phyloP scores from a whole-genome alignment of 148 eudicot species.

The Salicornia ramosissima region DNA sequence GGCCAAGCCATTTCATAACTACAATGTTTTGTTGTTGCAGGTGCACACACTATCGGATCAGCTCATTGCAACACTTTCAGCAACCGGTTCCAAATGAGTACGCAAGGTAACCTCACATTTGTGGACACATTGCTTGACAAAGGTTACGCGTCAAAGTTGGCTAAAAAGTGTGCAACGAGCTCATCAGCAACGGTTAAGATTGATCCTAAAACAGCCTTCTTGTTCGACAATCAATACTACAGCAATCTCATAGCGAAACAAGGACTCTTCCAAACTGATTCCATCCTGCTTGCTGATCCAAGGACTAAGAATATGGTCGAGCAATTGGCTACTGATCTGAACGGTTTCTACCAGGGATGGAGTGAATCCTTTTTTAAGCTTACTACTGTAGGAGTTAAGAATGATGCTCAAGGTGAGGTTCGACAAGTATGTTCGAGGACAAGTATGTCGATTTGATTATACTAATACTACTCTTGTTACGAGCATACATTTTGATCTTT shows the following conservation, averaged over 20 bases:
- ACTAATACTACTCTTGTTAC: background rate
- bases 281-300: constrained; percentile 37
- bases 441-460: constrained; percentile 17
- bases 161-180: constrained; percentile 37
- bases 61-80: constrained; percentile 63
- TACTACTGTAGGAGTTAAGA: constrained; percentile 43
- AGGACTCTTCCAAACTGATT: constrained; percentile 68
- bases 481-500: background rate
- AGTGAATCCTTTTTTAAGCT: constrained; percentile 47
- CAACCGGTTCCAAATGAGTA: constrained; percentile 41
- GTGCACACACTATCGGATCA: constrained; percentile 75
- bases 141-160: constrained; percentile 40
- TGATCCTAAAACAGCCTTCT: constrained; percentile 49
- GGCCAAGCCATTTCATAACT: background rate
- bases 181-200: constrained; percentile 34
- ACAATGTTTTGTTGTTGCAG: constrained; percentile 27
- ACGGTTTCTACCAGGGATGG: constrained; percentile 45
- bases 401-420: constrained; percentile 46
- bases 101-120: constrained; percentile 45
- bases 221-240: constrained; percentile 60
- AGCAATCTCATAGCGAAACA: constrained; percentile 36
- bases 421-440: constrained; percentile 46
- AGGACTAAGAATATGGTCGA: constrained; percentile 41
- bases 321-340: constrained; percentile 39
- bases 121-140: constrained; percentile 49